Evolutionary conservation across 352 stramenopile genomes (phyloP), one percentile per base, ranked within the genome.

Genomic region (Globisporangium middletonii): DNA sequence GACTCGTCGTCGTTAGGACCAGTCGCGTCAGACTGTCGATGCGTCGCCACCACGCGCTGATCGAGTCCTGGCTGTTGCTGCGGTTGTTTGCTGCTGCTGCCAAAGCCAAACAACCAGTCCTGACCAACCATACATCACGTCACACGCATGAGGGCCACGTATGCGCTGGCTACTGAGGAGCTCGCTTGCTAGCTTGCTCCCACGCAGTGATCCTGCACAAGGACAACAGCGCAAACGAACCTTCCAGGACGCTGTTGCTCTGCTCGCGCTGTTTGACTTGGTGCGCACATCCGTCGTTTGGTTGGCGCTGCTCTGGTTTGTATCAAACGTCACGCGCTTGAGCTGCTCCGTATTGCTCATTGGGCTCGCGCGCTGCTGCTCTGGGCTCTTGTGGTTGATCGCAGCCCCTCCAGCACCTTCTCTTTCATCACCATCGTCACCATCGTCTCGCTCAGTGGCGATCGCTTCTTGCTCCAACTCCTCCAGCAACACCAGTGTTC

Each of bases 401-500:
- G 33, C 12, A 38, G 33, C 33, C 9, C 33, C 33, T 6, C 7
- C 33, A 19, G 2, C 41, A 23, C 23, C 23, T 23, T 23, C 23
- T 23, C 23, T 23, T 19, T 45, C 41, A 13, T 30, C 2, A 1
- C 2, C 26, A 16, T 53, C 16, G 6, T 41, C 23, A 2, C 33
- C 23, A 18, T 7, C 30, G 8, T n/a, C 47, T 7, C 33, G 6
- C 12, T 38, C 33, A 2, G 33, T 9, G 33, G 33, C 33, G 9
- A 38, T 38, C 33, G 28, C 52, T 19, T 67, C 64, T 49, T 38
- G 59, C 56, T 72, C 63, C 7, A 62, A 62, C 33, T 78, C 69
- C 38, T 86, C 71, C 8, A 89, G 51, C 3, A 87, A 44, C 13
- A 68, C 19, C 0, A 89, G 63, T 11, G 75, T 84, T 41, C 60